A percentile compares a stretch with the other conserved stretches of the same genome.
Conservation (phyloP, 2,329 filamentous ascomycete genomes). For the Claviceps maximensis region DNA sequence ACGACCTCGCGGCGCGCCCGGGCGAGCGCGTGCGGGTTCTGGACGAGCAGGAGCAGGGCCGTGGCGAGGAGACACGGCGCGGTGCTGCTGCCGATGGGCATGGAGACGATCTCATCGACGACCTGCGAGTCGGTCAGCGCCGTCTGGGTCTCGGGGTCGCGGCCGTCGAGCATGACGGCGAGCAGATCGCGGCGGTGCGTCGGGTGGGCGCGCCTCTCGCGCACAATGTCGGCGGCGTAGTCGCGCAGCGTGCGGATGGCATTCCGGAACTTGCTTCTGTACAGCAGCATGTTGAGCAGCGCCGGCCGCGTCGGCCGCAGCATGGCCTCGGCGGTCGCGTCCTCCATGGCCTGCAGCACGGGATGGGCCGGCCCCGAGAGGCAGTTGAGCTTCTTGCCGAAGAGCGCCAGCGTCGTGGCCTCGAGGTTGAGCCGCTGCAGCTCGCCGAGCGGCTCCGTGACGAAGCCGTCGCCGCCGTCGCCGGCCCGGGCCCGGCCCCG, state of each 20-base stretch:
- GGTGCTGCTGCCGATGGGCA: conserved; percentile 46
- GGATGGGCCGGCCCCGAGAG: conserved; percentile 33
- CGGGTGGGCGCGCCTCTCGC: conserved; percentile 39
- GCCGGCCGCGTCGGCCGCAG: conserved; percentile 38
- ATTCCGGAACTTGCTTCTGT: conserved; percentile 38
- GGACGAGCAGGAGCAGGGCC: conserved; percentile 36
- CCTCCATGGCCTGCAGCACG: conserved; percentile 40
- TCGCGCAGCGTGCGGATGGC: conserved; percentile 40
- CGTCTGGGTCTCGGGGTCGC: conserved; percentile 48
- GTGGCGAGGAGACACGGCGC: conserved; percentile 31
- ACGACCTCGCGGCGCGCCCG: conserved; percentile 40
- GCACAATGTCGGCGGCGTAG: conserved; percentile 43
- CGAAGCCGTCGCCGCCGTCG: conserved; percentile 12
- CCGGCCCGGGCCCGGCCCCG: too few species aligned
- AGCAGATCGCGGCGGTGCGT: conserved; percentile 47
- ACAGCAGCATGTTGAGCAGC: conserved; percentile 36
- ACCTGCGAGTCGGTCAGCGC: conserved; percentile 45
- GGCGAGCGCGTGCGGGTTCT: conserved; percentile 34
- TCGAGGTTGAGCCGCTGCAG: conserved; percentile 42
- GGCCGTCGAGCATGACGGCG: conserved; percentile 42
- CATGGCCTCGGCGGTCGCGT: conserved; percentile 41
- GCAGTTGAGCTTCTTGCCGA: conserved; percentile 34
- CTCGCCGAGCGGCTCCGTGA: conserved; percentile 32
- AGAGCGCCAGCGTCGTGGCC: conserved; percentile 35
- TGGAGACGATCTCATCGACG: conserved; percentile 55